Conservation (phyloP, 306 rosid genomes). For the Neltuma alba region DNA sequence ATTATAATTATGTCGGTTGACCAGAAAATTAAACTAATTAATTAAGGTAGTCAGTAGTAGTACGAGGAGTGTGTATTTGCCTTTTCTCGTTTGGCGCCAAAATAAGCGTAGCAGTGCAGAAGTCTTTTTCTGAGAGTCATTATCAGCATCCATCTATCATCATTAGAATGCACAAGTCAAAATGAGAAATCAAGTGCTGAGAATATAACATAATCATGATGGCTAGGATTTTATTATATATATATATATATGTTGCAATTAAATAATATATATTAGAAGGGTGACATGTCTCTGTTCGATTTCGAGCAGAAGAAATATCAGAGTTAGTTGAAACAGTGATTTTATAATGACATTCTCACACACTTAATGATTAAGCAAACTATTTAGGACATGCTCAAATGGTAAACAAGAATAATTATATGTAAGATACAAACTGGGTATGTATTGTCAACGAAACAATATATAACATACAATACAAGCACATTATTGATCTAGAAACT, state of each 20-base stretch:
- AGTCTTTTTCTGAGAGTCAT: slow-evolving; percentile 19
- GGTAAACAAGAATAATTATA: background rate
- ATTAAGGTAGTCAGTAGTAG: background rate
- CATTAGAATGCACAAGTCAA: slow-evolving; percentile 35
- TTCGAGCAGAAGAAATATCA: background rate
- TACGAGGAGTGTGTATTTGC: background rate
- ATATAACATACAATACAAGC: background rate
- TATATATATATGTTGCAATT: slow-evolving; percentile 4
- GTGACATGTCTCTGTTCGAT: slow-evolving; percentile 16
- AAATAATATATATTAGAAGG: slow-evolving; percentile 9
- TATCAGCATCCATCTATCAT: slow-evolving; percentile 34
- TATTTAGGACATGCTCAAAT: background rate
- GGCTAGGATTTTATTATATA: background rate
- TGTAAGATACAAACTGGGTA: background rate
- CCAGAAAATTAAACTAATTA: background rate
- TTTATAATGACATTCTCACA: slow-evolving; percentile 2
- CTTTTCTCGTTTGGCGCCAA: slow-evolving; percentile 19
- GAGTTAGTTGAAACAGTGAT: slow-evolving; percentile 26
- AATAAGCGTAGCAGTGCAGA: background rate
- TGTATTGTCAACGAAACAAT: background rate
- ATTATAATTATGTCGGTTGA: background rate
- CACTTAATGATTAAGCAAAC: slow-evolving; percentile 24
- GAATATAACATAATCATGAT: slow-evolving; percentile 32
- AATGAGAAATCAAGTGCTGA: slow-evolving; percentile 38
- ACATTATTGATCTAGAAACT: background rate